Base-by-base conservation (phyloP, 208 protist genomes). In the Porcisia hertigi region DNA sequence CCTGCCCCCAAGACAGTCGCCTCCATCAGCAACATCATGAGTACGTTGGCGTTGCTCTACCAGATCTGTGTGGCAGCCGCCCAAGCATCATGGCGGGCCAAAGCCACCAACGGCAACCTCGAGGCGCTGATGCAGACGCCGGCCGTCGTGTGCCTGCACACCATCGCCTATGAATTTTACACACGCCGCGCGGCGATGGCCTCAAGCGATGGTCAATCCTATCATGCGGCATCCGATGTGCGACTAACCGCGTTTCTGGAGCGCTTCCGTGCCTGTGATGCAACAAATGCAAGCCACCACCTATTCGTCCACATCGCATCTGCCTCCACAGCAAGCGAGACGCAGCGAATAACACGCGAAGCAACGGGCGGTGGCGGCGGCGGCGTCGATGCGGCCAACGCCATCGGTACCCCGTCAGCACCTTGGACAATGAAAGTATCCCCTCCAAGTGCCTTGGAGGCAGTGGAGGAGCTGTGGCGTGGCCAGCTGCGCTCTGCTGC, bases 61-160 rank as follows among this genome's bases (percentile, higher is more conserved):
- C 76, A 86, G 18, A 65, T 65, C 34, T 55, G 58, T 12, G 55
- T 82, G 2, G 52, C 55, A 2, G 58, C 78, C 43, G 58, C 69
- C 58, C 78, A 78, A 69, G 49, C 73, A 11, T 71, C 78, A 58
- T 82, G 78, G 78, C 78, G 78, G 11, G 36, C 73, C 7, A 71
- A 63, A 49, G 30, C 58, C 41, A 75, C 78, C 1, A 11, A 64
- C 30, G 73, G 78, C 60, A 64, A 62, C 41, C 25, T 69, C 1
- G n/a, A 65, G 6, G 71, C 66, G n/a, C 66, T 81, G 2, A 25
- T 30, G 41, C 36, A 70, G 9, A 72, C 73, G 3, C 39, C 30
- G 8, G 73, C 72, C 11, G 77, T 81, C 12, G 34, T 34, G n/a
- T 76, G 77, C 34, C 36, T 76, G 11, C 54, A 71, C 39, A 49